These are phyloP conservation scores for Begonia masoniana DNA, from an alignment of 306 rosid species.

Conservation along the genomic window DNA sequence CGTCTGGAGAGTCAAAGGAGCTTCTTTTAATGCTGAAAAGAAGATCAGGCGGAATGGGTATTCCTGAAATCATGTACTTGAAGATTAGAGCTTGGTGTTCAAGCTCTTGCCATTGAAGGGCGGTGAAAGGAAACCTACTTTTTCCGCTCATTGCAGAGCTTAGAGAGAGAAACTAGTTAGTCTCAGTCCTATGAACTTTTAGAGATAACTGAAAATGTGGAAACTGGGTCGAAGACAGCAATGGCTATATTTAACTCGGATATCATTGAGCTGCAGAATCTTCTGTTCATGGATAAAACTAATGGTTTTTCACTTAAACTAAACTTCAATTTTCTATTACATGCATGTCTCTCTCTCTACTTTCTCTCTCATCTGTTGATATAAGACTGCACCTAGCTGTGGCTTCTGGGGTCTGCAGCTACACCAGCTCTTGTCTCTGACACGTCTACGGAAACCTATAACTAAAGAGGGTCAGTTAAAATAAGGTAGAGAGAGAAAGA, in stretches of 20 bases:
- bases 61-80: no score
- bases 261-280: conserved; percentile 87
- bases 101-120: no score
- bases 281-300: conserved; percentile 75
- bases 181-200: no score
- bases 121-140: no score
- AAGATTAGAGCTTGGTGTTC: no score
- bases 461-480: conserved; percentile 24
- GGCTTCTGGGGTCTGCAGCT: conserved; percentile 40
- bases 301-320: conserved; percentile 48
- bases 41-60: no score
- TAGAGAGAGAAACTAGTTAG: neutral
- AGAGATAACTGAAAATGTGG: no score
- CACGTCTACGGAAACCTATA: conserved; percentile 82
- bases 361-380: conserved; percentile 25
- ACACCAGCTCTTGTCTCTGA: conserved; percentile 82
- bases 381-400: conserved; percentile 76
- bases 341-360: conserved; percentile 30
- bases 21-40: neutral
- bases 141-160: neutral
- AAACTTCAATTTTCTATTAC: no score
- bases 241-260: conserved; percentile 87
- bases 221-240: neutral
- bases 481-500: conserved; percentile 10
- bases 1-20: conserved; percentile 36